Percentiles rank a stretch among this genome's conserved stretches.
Evolutionary conservation across 371 early-diverging fungal genomes (phyloP).

Genomic region (Zancudomyces culisetae): DNA sequence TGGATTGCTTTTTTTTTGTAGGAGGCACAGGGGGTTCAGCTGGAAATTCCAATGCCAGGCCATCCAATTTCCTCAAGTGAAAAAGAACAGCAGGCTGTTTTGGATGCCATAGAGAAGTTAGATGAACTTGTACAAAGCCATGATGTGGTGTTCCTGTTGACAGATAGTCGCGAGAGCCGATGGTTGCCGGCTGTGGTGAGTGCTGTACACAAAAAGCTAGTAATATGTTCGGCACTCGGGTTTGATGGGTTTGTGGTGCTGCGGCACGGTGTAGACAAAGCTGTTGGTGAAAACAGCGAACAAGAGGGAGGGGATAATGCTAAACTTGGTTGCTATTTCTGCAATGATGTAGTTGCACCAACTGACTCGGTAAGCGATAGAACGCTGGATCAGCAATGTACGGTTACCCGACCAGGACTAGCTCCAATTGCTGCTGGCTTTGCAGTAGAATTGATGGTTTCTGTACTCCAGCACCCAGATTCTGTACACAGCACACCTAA

Average conservation of each 20-base stretch:
- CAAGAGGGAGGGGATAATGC: not conserved
- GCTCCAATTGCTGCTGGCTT: conserved; percentile 68
- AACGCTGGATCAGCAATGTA: conserved; percentile 92
- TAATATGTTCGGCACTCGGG: conserved; percentile 84
- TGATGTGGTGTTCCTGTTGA: conserved; percentile 75
- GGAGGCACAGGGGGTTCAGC: conserved; percentile 35
- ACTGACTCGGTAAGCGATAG: conserved; percentile 80
- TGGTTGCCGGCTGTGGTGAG: conserved; percentile 88
- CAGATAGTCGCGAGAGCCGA: conserved; percentile 85
- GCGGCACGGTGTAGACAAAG: conserved; percentile 59
- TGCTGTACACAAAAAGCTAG: conserved; percentile 42
- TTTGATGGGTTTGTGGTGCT: conserved; percentile 93
- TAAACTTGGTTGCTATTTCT: conserved; percentile 80
- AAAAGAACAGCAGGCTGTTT: conserved; percentile 11
- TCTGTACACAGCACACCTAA: conserved; percentile 25
- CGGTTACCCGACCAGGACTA: conserved; percentile 88
- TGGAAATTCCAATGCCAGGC: conserved; percentile 91
- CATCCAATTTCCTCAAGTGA: conserved; percentile 37
- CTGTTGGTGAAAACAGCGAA: conserved; percentile 6
- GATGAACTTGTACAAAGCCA: conserved; percentile 41
- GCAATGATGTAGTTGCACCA: conserved; percentile 89
- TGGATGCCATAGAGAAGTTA: conserved; percentile 33
- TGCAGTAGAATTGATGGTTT: conserved; percentile 78
- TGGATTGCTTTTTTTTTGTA: too few species aligned
- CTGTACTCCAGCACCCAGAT: conserved; percentile 61